Percentiles rank a stretch among this genome's conserved stretches.
These are phyloP conservation scores for Neopestalotiopsis sp. DNA, from an alignment of 2,329 filamentous ascomycete species.

Conservation along the genomic window DNA sequence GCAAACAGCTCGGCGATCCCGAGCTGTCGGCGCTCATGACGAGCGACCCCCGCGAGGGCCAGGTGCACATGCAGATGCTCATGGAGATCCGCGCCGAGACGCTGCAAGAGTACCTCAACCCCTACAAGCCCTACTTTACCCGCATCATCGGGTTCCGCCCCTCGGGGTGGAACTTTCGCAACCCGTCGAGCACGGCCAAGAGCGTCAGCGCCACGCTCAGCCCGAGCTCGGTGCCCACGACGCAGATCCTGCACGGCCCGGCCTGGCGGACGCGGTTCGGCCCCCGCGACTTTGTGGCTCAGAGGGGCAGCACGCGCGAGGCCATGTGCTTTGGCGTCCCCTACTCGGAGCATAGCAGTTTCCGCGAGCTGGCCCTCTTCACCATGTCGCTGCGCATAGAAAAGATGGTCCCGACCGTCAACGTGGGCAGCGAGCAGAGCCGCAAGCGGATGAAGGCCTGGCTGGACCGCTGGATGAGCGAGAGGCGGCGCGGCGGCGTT, in stretches of 20 bases:
- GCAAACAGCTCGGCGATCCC: slow-evolving; percentile 81
- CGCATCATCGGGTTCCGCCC: slow-evolving; percentile 90
- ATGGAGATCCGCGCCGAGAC: slow-evolving; percentile 94
- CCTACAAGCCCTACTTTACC: slow-evolving; percentile 80
- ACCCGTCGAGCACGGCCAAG: slow-evolving; percentile 63
- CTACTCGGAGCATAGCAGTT: slow-evolving; percentile 95
- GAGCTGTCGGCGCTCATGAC: slow-evolving; percentile 82
- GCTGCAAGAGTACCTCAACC: slow-evolving; percentile 83
- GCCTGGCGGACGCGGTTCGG: slow-evolving; percentile 80
- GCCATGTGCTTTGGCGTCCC: slow-evolving; percentile 92
- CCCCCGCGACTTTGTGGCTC: slow-evolving; percentile 74
- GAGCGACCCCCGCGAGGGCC: slow-evolving; percentile 78
- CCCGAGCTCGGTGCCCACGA: slow-evolving; percentile 54
- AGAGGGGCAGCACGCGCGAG: slow-evolving; percentile 81
- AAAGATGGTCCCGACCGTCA: slow-evolving; percentile 91
- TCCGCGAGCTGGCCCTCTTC: slow-evolving; percentile 93
- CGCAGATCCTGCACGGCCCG: slow-evolving; percentile 58
- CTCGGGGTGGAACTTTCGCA: slow-evolving; percentile 91
- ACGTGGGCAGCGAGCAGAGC: slow-evolving; percentile 66
- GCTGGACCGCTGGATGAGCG: slow-evolving; percentile 66
- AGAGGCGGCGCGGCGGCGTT: slow-evolving; percentile 61
- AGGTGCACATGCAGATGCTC: slow-evolving; percentile 97
- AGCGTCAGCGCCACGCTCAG: slow-evolving; percentile 59
- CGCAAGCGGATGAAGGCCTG: slow-evolving; percentile 67
- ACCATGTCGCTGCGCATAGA: slow-evolving; percentile 86